Evolutionary conservation across 768 basidiomycete genomes (phyloP).

Genomic region (Kwoniella mangroviensis): DNA sequence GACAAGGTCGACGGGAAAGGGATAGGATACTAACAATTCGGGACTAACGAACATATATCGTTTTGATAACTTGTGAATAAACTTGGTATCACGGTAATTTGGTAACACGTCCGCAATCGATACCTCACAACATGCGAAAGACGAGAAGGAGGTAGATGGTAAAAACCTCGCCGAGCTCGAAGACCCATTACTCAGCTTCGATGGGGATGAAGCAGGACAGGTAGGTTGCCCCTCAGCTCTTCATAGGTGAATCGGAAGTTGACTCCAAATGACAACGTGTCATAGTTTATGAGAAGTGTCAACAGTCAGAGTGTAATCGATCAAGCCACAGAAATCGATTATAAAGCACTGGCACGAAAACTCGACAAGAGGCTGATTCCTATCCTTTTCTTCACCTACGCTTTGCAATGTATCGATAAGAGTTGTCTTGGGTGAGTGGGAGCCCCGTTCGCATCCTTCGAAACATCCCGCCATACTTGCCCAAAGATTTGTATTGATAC

Average conservation of each 20-base stretch:
- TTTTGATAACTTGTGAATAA: too few species aligned
- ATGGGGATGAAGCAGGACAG: constrained; percentile 3
- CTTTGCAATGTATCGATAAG: constrained; percentile 15
- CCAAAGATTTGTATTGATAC: too few species aligned
- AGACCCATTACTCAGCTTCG: not conserved
- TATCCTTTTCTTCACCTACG: constrained; percentile 11
- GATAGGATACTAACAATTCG: too few species aligned
- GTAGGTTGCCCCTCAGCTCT: not conserved
- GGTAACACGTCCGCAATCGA: too few species aligned
- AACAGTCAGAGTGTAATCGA: not conserved
- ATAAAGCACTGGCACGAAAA: constrained; percentile 30
- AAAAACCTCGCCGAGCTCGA: not conserved
- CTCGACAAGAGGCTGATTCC: constrained; percentile 14
- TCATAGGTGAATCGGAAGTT: not conserved
- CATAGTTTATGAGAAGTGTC: not conserved
- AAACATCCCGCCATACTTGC: too few species aligned
- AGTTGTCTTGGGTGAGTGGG: constrained; percentile 14
- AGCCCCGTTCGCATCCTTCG: too few species aligned
- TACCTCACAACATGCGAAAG: too few species aligned
- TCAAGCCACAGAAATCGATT: not conserved
- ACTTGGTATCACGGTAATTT: too few species aligned
- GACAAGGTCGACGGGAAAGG: too few species aligned
- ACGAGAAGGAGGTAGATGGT: too few species aligned
- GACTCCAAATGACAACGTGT: not conserved
- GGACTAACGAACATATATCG: too few species aligned